These are phyloP conservation scores for Strigomonas oncopelti DNA, from an alignment of 208 protist genomes.

Conservation along the genomic window DNA sequence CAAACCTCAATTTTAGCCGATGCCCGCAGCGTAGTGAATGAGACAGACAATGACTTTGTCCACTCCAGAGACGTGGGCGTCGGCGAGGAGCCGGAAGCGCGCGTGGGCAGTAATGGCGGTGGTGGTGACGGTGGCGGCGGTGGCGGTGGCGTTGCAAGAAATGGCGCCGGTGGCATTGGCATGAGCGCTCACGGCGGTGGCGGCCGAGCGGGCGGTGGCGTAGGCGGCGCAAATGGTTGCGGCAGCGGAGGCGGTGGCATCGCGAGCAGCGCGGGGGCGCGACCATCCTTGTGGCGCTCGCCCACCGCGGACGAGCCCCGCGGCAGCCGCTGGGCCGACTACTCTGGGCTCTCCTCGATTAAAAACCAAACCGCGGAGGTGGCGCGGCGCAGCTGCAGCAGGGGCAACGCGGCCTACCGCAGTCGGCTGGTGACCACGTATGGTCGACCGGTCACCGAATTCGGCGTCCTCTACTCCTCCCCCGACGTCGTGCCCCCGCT, in stretches of 20 bases:
- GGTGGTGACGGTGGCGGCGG: not conserved
- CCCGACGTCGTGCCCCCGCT: not conserved
- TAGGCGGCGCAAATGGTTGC: not conserved
- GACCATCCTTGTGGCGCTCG: not conserved
- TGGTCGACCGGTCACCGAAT: slow-evolving; percentile 6
- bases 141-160: not conserved
- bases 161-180: no score
- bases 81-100: not conserved
- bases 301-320: not conserved
- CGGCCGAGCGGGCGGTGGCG: no score
- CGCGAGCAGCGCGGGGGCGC: no score
- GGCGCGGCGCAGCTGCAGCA: not conserved
- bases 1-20: slow-evolving; percentile 5
- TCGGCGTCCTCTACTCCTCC: not conserved
- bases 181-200: no score
- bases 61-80: not conserved
- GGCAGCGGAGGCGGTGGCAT: not conserved
- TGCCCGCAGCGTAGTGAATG: not conserved
- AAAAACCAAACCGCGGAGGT: no score
- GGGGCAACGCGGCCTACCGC: not conserved
- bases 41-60: not conserved
- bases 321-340: no score
- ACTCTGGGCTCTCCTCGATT: no score
- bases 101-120: not conserved
- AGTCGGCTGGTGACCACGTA: not conserved